Evolutionary conservation across 2,329 filamentous ascomycete genomes (phyloP).

Genomic region (Trichoderma breve): DNA sequence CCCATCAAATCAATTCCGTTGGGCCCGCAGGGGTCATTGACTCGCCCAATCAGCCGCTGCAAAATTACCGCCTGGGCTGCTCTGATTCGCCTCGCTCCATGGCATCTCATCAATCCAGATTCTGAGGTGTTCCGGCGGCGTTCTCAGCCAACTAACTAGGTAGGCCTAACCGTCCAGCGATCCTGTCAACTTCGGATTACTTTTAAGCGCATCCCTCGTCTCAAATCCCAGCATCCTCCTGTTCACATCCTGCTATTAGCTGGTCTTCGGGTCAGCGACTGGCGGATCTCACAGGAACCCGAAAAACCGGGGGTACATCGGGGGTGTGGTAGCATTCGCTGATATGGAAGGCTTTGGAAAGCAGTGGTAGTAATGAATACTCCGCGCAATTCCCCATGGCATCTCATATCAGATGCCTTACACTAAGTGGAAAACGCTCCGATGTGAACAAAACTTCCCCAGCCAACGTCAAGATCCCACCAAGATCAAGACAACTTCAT

Average conservation of each 20-base stretch:
- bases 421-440: background rate
- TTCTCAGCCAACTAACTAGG: background rate
- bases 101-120: background rate
- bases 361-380: background rate
- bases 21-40: background rate
- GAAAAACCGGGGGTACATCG: background rate
- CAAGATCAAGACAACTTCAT: background rate
- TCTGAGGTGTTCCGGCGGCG: background rate
- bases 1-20: conserved; percentile 8
- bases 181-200: background rate
- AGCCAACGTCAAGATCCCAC: background rate
- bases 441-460: background rate
- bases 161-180: background rate
- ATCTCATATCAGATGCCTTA: background rate
- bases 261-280: background rate
- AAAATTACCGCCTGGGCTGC: conserved; percentile 30
- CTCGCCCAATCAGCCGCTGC: conserved; percentile 29
- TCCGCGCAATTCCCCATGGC: background rate
- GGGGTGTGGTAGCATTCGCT: background rate
- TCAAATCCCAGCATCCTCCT: background rate
- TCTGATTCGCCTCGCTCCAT: conserved; percentile 28
- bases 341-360: background rate
- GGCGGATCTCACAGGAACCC: background rate
- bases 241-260: background rate
- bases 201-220: background rate